phyloP scores from a whole-genome alignment of 2,329 filamentous ascomycete genomes.

The Penicillium sp. region DNA sequence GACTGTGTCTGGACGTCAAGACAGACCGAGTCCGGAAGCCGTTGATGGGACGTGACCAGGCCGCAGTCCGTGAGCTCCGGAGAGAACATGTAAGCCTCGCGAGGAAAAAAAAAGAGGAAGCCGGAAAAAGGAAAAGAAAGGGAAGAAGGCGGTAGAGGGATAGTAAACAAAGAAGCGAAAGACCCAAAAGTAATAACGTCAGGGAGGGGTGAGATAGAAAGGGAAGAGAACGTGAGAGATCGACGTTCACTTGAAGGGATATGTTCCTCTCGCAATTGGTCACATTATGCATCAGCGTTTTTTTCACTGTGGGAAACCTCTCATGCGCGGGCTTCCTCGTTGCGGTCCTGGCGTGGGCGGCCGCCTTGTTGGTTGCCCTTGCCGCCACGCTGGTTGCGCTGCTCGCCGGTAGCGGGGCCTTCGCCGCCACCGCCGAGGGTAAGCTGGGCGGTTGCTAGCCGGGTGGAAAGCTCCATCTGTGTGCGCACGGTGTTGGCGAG shows the following conservation, averaged over 20 bases:
- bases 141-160: conserved; percentile 12
- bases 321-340: conserved; percentile 43
- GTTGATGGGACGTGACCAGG: conserved; percentile 5
- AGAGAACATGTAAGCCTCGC: conserved; percentile 11
- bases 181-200: conserved; percentile 12
- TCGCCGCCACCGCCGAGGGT: conserved; percentile 55
- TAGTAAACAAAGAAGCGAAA: conserved; percentile 11
- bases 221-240: conserved; percentile 22
- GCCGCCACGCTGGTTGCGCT: conserved; percentile 38
- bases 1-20: background rate
- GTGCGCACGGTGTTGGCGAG: conserved; percentile 98
- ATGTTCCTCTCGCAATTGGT: conserved; percentile 19
- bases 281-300: conserved; percentile 28
- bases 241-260: conserved; percentile 11
- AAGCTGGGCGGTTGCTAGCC: conserved; percentile 77
- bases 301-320: conserved; percentile 16
- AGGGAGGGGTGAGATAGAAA: conserved; percentile 18
- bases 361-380: conserved; percentile 39
- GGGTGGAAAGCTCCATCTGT: conserved; percentile 96
- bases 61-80: conserved; percentile 4
- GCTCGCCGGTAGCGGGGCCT: conserved; percentile 37
- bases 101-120: conserved; percentile 17
- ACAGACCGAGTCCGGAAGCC: background rate
- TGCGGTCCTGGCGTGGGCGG: conserved; percentile 43
- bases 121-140: conserved; percentile 17